A percentile compares a stretch with the other conserved stretches of the same genome.
These are phyloP conservation scores for Wickerhamomyces rabaulensis DNA, from an alignment of 805 yeast species.

Conservation along the genomic window DNA sequence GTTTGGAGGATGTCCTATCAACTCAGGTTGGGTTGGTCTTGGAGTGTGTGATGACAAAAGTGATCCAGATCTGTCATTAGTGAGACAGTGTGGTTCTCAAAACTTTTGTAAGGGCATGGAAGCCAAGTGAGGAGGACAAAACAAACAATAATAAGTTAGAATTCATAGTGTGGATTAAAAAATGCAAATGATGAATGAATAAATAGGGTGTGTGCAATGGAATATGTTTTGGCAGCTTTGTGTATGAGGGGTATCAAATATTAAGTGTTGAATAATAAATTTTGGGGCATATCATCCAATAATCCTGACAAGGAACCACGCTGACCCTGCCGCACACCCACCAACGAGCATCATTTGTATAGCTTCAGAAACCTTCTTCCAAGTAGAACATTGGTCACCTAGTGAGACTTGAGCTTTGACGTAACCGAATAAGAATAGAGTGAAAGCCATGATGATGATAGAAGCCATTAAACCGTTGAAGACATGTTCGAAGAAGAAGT, in stretches of 20 bases:
- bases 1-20: background rate
- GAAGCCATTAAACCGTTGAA: constrained; percentile 71
- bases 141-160: background rate
- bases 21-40: background rate
- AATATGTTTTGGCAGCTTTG: background rate
- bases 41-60: no score
- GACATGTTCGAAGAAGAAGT: constrained; percentile 76
- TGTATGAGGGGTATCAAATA: background rate
- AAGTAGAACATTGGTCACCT: constrained; percentile 65
- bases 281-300: constrained; percentile 40
- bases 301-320: constrained; percentile 84
- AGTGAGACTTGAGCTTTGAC: constrained; percentile 79
- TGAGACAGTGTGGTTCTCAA: no score
- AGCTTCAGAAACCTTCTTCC: constrained; percentile 69
- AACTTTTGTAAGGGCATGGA: background rate
- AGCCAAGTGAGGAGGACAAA: background rate
- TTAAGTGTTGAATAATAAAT: background rate
- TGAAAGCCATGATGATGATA: constrained; percentile 75
- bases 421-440: constrained; percentile 84
- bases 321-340: constrained; percentile 96
- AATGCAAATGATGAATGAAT: background rate
- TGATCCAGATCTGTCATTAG: no score
- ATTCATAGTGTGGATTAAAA: background rate
- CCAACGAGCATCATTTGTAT: constrained; percentile 92
- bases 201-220: background rate